A percentile compares a stretch with the other conserved stretches of the same genome.
These are phyloP conservation scores for Allium fistulosum DNA, from an alignment of 106 monocot species.

Conservation along the genomic window DNA sequence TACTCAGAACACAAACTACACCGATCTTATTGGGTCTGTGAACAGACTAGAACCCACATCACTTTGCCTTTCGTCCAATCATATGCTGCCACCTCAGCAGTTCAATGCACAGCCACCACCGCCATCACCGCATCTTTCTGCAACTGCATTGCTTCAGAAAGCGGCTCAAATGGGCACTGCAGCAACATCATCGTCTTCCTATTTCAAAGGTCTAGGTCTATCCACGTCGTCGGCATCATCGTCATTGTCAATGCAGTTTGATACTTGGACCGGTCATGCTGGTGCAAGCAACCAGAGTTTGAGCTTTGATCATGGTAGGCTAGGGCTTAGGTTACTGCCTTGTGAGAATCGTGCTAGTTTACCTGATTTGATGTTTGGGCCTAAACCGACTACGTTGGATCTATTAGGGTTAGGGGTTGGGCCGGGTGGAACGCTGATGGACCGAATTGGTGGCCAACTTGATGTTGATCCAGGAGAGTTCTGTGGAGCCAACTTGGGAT, in stretches of 20 bases:
- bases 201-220: constrained; percentile 13
- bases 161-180: constrained; percentile 21
- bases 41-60: constrained; percentile 21
- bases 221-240: constrained; percentile 4
- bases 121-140: constrained; percentile 28
- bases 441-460: constrained; percentile 42
- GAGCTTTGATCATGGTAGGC: constrained; percentile 1
- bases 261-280: too few species aligned
- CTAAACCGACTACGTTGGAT: constrained; percentile 74
- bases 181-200: not conserved
- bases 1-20: constrained; percentile 9
- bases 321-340: not conserved
- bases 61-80: constrained; percentile 22
- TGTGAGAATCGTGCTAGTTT: constrained; percentile 3
- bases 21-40: constrained; percentile 27
- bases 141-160: constrained; percentile 23
- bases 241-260: not conserved
- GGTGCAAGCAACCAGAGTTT: not conserved
- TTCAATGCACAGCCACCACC: constrained; percentile 18
- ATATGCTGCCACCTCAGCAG: constrained; percentile 9
- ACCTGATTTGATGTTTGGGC: constrained; percentile 18
- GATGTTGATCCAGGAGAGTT: constrained; percentile 13
- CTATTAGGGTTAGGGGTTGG: constrained; percentile 73
- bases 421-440: constrained; percentile 37
- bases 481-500: constrained; percentile 26